Evolutionary conservation across 228 moss, liverwort and hornwort genomes (phyloP), one percentile per base, ranked within the genome.

Genomic region (Sphagnum fallax): DNA sequence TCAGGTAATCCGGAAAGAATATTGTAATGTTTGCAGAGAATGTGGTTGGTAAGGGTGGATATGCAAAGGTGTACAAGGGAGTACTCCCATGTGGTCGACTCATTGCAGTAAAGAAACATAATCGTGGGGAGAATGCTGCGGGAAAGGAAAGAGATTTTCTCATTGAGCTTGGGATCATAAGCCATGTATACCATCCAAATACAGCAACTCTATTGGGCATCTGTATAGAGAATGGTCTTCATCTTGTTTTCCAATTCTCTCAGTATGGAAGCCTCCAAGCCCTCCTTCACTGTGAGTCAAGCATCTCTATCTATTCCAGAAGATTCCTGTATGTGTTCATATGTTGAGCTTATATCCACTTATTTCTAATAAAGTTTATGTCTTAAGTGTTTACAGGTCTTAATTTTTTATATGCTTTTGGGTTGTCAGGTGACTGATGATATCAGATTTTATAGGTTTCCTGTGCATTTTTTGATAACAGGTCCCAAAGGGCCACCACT

Each of bases 1-100:
- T 32, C 32, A 32, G 32, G 2, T 32, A 32, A 32, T 32, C 32
- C 32, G 3, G 32, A 32, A 32, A 32, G 32, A 32, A 32, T 32
- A 32, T 32, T 32, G 3, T 67, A 64, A 52, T 14, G 61, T 50
- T 16, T 62, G 83, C 89, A 93, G 98, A 68, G 52, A 93, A 98
- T 65, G 52, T 98, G n/a, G 94, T 98, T 0, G 98, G 98, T 5
- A 98, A 92, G 70, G 98, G 98, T 9, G 98, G 98, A 8, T 98
- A 89, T 69, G 98, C 92, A 4, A 91, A 90, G 70, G 98, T 98
- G 5, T 98, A 77, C 74, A 84, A 71, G 66, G 94, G 98, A 11
- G 80, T 73, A 16, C 84, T 94, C 5, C 71, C 71, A 10, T 76
- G 81, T 10, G 92, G 98, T 10, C 89, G 84, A 53, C 60, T 88